Conservation (phyloP, 2,329 filamentous ascomycete genomes). For the Aspergillus caelatus region DNA sequence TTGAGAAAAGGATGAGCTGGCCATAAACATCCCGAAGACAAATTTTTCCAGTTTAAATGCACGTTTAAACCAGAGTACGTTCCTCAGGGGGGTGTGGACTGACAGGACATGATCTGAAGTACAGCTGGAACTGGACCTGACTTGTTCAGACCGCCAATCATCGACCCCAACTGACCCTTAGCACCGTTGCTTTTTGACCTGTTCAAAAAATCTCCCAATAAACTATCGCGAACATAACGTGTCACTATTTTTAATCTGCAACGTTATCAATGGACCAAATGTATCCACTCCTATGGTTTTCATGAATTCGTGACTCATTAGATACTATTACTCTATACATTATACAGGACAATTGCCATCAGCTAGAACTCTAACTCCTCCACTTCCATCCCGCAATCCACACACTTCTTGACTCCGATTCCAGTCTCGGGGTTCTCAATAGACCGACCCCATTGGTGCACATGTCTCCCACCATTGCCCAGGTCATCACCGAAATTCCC, state of each 20-base stretch:
- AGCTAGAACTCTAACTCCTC: background rate
- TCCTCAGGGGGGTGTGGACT: background rate
- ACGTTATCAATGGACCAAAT: background rate
- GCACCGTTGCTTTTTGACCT: conserved; percentile 11
- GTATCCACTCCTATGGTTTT: background rate
- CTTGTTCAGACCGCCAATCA: conserved; percentile 1
- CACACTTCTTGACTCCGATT: conserved; percentile 69
- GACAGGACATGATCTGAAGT: background rate
- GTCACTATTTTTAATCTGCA: conserved; percentile 14
- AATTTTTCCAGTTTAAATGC: background rate
- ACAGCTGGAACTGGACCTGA: background rate
- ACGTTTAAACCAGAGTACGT: background rate
- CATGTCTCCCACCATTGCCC: conserved; percentile 69
- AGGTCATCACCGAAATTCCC: conserved; percentile 76
- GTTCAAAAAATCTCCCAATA: background rate
- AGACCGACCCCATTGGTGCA: conserved; percentile 78
- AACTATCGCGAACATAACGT: conserved; percentile 12
- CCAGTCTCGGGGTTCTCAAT: conserved; percentile 61
- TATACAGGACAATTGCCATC: background rate
- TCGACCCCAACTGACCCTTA: background rate
- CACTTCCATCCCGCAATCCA: conserved; percentile 63
- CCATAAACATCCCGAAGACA: background rate
- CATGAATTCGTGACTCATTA: background rate
- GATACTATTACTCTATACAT: background rate
- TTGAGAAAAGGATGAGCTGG: background rate